Evolutionary conservation across 2,329 filamentous ascomycete species (phyloP), one percentile per base, ranked within the genome.

Genomic region (Paecilomyces formosus): DNA sequence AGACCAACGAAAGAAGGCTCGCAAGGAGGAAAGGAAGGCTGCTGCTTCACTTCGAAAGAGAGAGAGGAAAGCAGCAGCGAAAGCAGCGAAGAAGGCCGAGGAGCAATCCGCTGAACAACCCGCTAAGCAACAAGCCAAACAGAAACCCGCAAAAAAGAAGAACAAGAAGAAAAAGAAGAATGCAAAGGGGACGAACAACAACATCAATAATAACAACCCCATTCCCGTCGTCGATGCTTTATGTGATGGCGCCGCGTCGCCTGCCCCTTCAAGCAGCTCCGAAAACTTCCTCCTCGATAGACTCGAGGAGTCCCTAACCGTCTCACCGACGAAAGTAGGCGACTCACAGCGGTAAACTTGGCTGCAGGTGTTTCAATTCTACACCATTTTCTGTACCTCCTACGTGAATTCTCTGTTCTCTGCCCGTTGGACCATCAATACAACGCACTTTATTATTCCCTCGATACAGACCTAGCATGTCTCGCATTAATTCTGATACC

Each of bases 261-360:
- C 65, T 4, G 62, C 55, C 1, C 58, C 65, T 18, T 64, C 65
- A 5, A 56, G 56, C 0, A 58, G 57, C 21, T 66, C 65, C 0
- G 64, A 61, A 55, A 68, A 68, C 54, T 62, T 56, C 12, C 65
- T 68, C 35, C 55, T 68, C 18, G 65, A 68, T 58, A 61, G 60
- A 18, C 51, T 68, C 45, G 66, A 68, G 57, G 65, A 67, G 53
- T 67, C 66, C 1, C 54, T 68, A 26, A 45, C 7, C 5, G 39
- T 45, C n/a, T 45, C 39, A 7, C 39, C 39, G 39, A n/a, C 3
- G n/a, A 45, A n/a, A 18, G 35, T n/a, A 5, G 11, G 4, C n/a
- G 9, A 39, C 6, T 15, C 39, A 8, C n/a, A 6, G 39, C 3
- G 18, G 39, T 45, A 45, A n/a, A 13, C 3, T n/a, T 13, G 12